phyloP scores from a whole-genome alignment of 805 yeast genomes.

The Candida mattraensis region DNA sequence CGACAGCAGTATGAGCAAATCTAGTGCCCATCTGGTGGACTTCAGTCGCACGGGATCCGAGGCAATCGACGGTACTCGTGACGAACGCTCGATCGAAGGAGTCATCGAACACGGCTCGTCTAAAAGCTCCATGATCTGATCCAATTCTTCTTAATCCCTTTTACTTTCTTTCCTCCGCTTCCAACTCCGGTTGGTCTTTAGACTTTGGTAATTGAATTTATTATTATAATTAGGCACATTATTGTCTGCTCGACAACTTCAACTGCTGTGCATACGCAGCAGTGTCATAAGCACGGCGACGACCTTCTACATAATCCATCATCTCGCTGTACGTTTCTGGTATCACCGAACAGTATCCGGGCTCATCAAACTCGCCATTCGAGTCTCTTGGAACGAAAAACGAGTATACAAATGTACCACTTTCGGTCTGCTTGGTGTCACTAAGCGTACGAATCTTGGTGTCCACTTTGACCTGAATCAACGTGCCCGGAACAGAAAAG shows the following conservation, averaged over 20 bases:
- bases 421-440: constrained; percentile 55
- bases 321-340: constrained; percentile 89
- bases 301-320: constrained; percentile 88
- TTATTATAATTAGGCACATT: not conserved
- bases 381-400: constrained; percentile 75
- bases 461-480: constrained; percentile 87
- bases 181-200: constrained; percentile 1
- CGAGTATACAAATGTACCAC: constrained; percentile 87
- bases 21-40: constrained; percentile 45
- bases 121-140: constrained; percentile 14
- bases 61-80: constrained; percentile 35
- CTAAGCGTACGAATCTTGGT: constrained; percentile 67
- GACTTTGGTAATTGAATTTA: too few relatives aligned
- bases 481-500: constrained; percentile 75
- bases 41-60: constrained; percentile 46
- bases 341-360: constrained; percentile 72
- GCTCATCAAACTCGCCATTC: constrained; percentile 38
- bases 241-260: constrained; percentile 26
- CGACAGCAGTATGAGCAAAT: constrained; percentile 12
- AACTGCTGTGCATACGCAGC: constrained; percentile 60
- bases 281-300: constrained; percentile 85
- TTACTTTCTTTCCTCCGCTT: not conserved
- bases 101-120: constrained; percentile 22
- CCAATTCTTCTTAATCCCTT: constrained; percentile 3
- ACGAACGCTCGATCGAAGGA: constrained; percentile 21